Evolutionary conservation across 192 early-diverging fungal genomes (phyloP), one percentile per base, ranked within the genome.

Genomic region (Coemansia guatemalensis): DNA sequence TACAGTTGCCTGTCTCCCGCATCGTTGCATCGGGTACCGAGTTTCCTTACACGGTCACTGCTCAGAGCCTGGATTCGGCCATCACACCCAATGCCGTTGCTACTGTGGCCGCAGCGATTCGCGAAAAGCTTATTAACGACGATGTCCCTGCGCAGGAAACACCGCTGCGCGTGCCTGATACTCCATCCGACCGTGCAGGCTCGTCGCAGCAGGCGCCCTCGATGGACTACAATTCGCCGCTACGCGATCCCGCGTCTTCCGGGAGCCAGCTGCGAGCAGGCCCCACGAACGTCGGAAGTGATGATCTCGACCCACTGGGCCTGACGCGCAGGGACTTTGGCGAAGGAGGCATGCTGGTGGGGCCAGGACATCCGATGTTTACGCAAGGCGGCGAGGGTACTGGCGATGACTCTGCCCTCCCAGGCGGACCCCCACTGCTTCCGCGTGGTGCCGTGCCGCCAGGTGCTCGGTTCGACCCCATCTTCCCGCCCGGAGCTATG

Each of bases 391-490:
- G 71, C 8, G 30, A 47, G 26, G 71, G 47, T 8, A 6, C 69
- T 14, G 35, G 22, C 30, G 35, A 22, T 57, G 68, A 24, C 67
- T 72, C 23, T 64, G 79, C 26, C 62, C 85, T 27, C 77, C 76
- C 47, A 71, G 88, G 86, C 17, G 86, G 87, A 12, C 85, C 86
- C 20, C 77, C 75, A 60, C 59, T 73, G 8, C 76, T 93, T n/a
- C 89, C 89, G 21, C 77, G 71, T 60, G 89, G 86, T 23, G 83
- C 89, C 24, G 90, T 91, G 50, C 91, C 91, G 8, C 85, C 93
- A 12, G 93, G 93, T 23, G 95, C 95, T 9, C 84, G 94, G 21
- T 97, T 94, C 74, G 93, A 97, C 71, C 95, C 95, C 6, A 92
- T 95, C 63, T 85, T 84, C 17, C 95, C 95, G 11, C 92, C 92